These are phyloP conservation scores for Arachis monticola DNA, from an alignment of 331 rosid species.

Conservation along the genomic window DNA sequence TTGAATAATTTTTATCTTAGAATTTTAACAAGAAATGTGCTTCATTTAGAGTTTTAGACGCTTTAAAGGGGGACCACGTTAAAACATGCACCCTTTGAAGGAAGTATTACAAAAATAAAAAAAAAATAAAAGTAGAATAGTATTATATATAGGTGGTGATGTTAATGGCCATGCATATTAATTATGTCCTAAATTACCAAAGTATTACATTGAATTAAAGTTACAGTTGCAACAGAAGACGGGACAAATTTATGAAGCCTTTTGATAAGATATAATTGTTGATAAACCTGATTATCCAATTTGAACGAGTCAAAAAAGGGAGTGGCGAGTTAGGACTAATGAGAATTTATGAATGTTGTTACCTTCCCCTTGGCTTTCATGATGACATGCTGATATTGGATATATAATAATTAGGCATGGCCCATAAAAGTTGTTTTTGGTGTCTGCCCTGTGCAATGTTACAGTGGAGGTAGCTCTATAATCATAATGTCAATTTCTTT, in stretches of 20 bases:
- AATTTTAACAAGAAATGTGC: background rate
- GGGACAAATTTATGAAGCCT: too few species aligned
- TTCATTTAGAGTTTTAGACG: slow-evolving; percentile 3
- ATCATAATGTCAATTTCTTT: slow-evolving; percentile 32
- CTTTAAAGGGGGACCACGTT: slow-evolving; percentile 8
- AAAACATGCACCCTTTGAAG: slow-evolving; percentile 1
- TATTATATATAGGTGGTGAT: slow-evolving; percentile 20
- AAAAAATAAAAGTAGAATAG: background rate
- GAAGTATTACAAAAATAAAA: slow-evolving; percentile 11
- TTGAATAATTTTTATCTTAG: background rate
- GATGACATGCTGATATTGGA: slow-evolving; percentile 32
- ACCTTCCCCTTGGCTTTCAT: slow-evolving; percentile 30
- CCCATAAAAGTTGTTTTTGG: slow-evolving; percentile 45
- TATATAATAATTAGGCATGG: slow-evolving; percentile 48
- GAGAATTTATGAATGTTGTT: slow-evolving; percentile 17
- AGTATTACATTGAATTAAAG: background rate
- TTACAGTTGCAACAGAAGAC: background rate
- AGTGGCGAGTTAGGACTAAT: slow-evolving; percentile 7
- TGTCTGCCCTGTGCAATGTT: slow-evolving; percentile 43
- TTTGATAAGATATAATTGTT: too few species aligned
- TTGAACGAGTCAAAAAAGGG: slow-evolving; percentile 38
- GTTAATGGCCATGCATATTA: background rate
- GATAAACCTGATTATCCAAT: background rate
- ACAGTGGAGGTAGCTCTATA: slow-evolving; percentile 43
- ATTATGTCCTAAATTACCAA: background rate